Percentiles rank a stretch among this genome's conserved stretches.
These are phyloP conservation scores for Yarrowia phangngaensis DNA, from an alignment of 805 yeast species.

Conservation along the genomic window DNA sequence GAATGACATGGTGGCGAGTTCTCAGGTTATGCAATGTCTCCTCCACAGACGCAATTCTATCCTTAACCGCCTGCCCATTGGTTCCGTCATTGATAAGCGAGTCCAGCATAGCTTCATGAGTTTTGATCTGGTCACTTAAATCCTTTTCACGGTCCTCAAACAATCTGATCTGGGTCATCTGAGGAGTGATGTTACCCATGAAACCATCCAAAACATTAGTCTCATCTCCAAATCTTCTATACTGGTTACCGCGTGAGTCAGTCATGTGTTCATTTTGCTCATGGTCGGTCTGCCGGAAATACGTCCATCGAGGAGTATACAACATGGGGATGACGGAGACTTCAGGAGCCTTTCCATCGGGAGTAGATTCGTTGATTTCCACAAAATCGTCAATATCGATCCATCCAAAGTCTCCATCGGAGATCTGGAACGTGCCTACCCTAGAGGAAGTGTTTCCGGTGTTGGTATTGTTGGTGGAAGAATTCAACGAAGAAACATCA, in stretches of 20 bases:
- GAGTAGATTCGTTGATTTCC: slow-evolving; percentile 52
- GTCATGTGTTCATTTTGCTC: slow-evolving; percentile 37
- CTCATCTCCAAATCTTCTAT: slow-evolving; percentile 51
- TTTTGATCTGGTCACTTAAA: slow-evolving; percentile 37
- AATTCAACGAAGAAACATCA: slow-evolving; percentile 29
- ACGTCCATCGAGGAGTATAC: slow-evolving; percentile 65
- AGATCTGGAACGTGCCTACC: slow-evolving; percentile 35
- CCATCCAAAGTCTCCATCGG: slow-evolving; percentile 52
- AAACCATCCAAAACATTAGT: slow-evolving; percentile 58
- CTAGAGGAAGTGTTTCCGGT: slow-evolving; percentile 29
- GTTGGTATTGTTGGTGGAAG: slow-evolving; percentile 29
- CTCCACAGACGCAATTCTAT: slow-evolving; percentile 29
- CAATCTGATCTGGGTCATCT: slow-evolving; percentile 34
- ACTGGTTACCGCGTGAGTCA: slow-evolving; percentile 31
- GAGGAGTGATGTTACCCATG: slow-evolving; percentile 38
- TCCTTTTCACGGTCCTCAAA: slow-evolving; percentile 35
- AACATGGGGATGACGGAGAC: slow-evolving; percentile 59
- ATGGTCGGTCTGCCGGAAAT: slow-evolving; percentile 58
- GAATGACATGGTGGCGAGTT: slow-evolving; percentile 28
- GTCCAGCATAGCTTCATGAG: slow-evolving; percentile 37
- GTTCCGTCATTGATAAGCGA: slow-evolving; percentile 33
- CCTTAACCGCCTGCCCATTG: slow-evolving; percentile 31
- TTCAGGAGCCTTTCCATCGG: slow-evolving; percentile 34
- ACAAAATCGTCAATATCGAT: slow-evolving; percentile 69
- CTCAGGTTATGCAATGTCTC: slow-evolving; percentile 29